A percentile compares a stretch with the other conserved stretches of the same genome.
Conservation (phyloP, 2,329 filamentous ascomycete genomes). For the Podosphaera leucotricha region DNA sequence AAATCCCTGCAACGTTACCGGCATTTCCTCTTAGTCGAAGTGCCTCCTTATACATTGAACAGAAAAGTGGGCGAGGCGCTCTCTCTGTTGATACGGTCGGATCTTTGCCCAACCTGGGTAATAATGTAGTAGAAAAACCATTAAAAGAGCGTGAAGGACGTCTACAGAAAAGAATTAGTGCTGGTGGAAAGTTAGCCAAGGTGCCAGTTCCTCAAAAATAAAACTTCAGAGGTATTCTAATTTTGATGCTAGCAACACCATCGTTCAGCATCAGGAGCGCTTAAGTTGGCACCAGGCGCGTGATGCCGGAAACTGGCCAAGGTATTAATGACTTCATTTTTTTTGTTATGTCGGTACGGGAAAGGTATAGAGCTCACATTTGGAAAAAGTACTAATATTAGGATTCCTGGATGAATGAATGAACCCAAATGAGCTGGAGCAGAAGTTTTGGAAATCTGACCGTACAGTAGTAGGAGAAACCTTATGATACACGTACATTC, state of each 20-base stretch:
- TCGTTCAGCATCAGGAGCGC: constrained; percentile 14
- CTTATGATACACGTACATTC: too few relatives aligned
- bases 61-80: constrained; percentile 33
- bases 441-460: too few relatives aligned
- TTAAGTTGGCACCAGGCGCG: constrained; percentile 4
- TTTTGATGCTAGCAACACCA: constrained; percentile 12
- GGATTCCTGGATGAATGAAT: too few relatives aligned
- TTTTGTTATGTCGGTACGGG: too few relatives aligned
- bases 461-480: too few relatives aligned
- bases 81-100: constrained; percentile 30
- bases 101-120: constrained; percentile 30
- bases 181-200: constrained; percentile 43
- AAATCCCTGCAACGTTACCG: constrained; percentile 52
- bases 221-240: background rate
- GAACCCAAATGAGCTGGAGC: too few relatives aligned
- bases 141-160: constrained; percentile 42
- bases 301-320: background rate
- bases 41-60: constrained; percentile 65
- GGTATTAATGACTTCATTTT: background rate
- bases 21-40: constrained; percentile 64
- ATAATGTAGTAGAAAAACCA: constrained; percentile 21
- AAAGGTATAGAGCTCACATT: too few relatives aligned
- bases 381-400: too few relatives aligned
- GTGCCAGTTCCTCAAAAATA: constrained; percentile 14
- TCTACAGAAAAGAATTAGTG: constrained; percentile 58